Conservation (phyloP, 2,329 filamentous ascomycete genomes). For the Sporothrix mexicana region DNA sequence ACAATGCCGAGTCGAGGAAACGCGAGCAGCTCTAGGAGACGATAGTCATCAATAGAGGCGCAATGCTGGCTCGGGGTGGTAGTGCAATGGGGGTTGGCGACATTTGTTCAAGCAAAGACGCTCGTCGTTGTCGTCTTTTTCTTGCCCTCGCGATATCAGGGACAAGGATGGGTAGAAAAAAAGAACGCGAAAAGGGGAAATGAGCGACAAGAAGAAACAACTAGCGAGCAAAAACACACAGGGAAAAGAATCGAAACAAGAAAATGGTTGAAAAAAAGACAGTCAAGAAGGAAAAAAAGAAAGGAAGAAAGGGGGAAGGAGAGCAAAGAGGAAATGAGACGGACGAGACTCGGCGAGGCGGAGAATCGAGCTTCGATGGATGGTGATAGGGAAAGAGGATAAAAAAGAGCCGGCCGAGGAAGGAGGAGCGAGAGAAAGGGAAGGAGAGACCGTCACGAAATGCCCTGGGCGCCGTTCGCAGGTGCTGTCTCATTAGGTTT, state of each 20-base stretch:
- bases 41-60: not conserved
- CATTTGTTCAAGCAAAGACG: not conserved
- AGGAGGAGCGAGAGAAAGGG: slow-evolving; percentile 23
- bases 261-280: not conserved
- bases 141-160: slow-evolving; percentile 2
- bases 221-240: not conserved
- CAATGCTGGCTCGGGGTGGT: not conserved
- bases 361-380: slow-evolving; percentile 26
- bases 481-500: not conserved
- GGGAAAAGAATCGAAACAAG: slow-evolving; percentile 12
- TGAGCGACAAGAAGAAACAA: slow-evolving; percentile 28
- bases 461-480: slow-evolving; percentile 20
- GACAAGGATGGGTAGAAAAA: slow-evolving; percentile 8
- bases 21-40: not conserved
- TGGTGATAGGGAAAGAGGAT: slow-evolving; percentile 25
- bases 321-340: not conserved
- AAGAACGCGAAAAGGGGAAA: slow-evolving; percentile 26
- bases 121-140: slow-evolving; percentile 13
- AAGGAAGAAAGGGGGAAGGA: not conserved
- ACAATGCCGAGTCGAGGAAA: slow-evolving; percentile 15
- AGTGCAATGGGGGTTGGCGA: slow-evolving; percentile 2
- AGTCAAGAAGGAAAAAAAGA: slow-evolving; percentile 24
- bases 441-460: slow-evolving; percentile 19
- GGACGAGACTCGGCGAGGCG: slow-evolving; percentile 25
- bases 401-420: slow-evolving; percentile 22